Evolutionary conservation across 805 yeast genomes (phyloP), one percentile per base, ranked within the genome.

Genomic region (Candida awuae): DNA sequence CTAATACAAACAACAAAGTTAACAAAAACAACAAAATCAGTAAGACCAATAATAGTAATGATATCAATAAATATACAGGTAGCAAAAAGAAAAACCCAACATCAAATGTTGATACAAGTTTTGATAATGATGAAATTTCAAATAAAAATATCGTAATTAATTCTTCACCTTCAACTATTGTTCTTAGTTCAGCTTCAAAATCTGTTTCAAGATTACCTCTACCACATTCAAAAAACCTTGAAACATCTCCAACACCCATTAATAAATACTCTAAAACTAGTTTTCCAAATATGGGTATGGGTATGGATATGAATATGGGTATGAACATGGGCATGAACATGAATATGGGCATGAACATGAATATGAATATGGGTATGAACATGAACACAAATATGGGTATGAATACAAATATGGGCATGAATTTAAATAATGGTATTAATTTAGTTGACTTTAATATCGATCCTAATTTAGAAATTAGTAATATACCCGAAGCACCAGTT

Each of bases 81-180:
- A n/a, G n/a, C n/a, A n/a, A n/a, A n/a, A n/a, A n/a, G n/a, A n/a
- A n/a, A n/a, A n/a, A n/a, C n/a, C n/a, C n/a, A n/a, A n/a, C n/a
- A n/a, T 22, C 38, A 5, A 35, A 22, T 29, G 13, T 34, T 9
- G 37, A 34, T 20, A 19, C 13, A 7, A 34, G 25, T 26, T 20
- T 26, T 12, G 30, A 25, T 13, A 16, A 21, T 16, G 13, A 14
- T 32, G 20, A 29, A 13, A 16, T 17, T 22, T 6, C 23, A 9
- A 14, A 25, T 23, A 30, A 18, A 13, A 15, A 13, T 30, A 25
- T 17, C 6, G 17, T 9, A 13, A 29, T 30, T 4, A 55, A 52
- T 34, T 60, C 65, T 7, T 56, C 63, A n/a, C 61, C 65, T 6
- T 57, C 63, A 0, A 60, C 64, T 1, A 59, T 59, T 17, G 46